phyloP scores from a whole-genome alignment of 768 basidiomycete genomes.

The Mycena floridula region DNA sequence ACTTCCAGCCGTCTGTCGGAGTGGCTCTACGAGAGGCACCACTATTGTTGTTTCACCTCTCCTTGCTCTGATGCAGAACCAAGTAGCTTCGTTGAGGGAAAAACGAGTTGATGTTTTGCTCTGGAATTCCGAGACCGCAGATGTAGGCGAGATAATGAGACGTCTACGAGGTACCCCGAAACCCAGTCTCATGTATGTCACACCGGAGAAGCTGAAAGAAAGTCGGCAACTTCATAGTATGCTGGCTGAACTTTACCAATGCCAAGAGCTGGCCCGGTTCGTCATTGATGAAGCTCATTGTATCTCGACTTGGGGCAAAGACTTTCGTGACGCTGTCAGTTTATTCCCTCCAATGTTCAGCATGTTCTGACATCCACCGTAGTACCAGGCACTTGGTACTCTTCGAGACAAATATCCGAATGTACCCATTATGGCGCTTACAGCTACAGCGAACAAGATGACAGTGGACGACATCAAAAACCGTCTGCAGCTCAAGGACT shows the following conservation, averaged over 20 bases:
- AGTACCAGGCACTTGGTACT: slow-evolving; percentile 66
- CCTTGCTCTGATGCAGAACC: slow-evolving; percentile 84
- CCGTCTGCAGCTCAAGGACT: slow-evolving; percentile 55
- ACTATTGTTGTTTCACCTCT: slow-evolving; percentile 91
- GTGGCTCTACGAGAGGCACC: slow-evolving; percentile 70
- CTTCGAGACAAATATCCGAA: slow-evolving; percentile 71
- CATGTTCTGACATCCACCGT: slow-evolving; percentile 2
- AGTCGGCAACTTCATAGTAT: slow-evolving; percentile 50
- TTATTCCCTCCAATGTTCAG: background rate
- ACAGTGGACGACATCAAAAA: slow-evolving; percentile 75
- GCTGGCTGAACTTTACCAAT: slow-evolving; percentile 50
- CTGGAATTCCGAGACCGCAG: slow-evolving; percentile 53
- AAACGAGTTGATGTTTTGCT: slow-evolving; percentile 67
- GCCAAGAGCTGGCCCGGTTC: slow-evolving; percentile 70
- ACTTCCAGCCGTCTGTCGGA: slow-evolving; percentile 78
- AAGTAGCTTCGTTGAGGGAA: slow-evolving; percentile 59
- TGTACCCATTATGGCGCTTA: slow-evolving; percentile 93
- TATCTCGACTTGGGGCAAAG: slow-evolving; percentile 90
- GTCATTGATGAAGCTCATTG: slow-evolving; percentile 97
- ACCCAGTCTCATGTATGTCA: slow-evolving; percentile 77
- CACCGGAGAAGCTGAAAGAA: slow-evolving; percentile 81
- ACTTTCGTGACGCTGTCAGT: slow-evolving; percentile 80
- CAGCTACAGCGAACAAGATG: slow-evolving; percentile 84
- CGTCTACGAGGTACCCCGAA: slow-evolving; percentile 40
- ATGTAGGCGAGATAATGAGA: slow-evolving; percentile 33